Percentiles rank a stretch among this genome's conserved stretches.
Conservation (phyloP, 768 basidiomycete genomes). For the Imleria badia region DNA sequence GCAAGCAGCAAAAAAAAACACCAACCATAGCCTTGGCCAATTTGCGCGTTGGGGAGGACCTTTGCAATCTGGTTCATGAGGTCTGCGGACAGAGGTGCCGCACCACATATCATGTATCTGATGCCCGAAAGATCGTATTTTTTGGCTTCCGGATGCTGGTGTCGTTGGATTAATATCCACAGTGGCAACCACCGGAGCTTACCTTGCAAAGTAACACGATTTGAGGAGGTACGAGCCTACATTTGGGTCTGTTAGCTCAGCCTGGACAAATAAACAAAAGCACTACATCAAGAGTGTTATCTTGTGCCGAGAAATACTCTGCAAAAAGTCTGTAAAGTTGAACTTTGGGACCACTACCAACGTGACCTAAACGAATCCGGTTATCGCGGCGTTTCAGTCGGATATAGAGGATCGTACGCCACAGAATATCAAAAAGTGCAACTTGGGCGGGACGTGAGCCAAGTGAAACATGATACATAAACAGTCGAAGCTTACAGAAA, state of each 20-base stretch:
- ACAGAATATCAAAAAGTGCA: constrained; percentile 53
- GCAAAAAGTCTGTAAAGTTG: constrained; percentile 58
- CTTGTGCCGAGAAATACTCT: constrained; percentile 56
- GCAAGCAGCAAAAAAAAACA: not conserved
- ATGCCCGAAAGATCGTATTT: constrained; percentile 52
- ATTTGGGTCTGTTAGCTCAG: not conserved
- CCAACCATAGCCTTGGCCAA: constrained; percentile 65
- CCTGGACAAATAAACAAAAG: not conserved
- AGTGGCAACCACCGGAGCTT: not conserved
- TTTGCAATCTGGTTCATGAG: constrained; percentile 45
- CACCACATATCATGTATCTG: constrained; percentile 55
- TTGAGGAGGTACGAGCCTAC: constrained; percentile 64
- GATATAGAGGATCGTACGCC: constrained; percentile 39
- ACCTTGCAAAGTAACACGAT: constrained; percentile 69
- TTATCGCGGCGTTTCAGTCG: not conserved
- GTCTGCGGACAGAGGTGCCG: constrained; percentile 62
- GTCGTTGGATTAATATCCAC: not conserved
- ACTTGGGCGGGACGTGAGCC: constrained; percentile 29
- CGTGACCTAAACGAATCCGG: constrained; percentile 40
- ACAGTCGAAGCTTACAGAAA: constrained; percentile 41
- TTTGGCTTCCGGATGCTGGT: constrained; percentile 51
- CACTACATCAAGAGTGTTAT: constrained; percentile 56
- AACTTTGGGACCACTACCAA: constrained; percentile 64
- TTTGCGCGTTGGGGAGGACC: constrained; percentile 55
- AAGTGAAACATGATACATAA: not conserved